phyloP scores from a whole-genome alignment of 148 eudicot species.

The Silene conica region DNA sequence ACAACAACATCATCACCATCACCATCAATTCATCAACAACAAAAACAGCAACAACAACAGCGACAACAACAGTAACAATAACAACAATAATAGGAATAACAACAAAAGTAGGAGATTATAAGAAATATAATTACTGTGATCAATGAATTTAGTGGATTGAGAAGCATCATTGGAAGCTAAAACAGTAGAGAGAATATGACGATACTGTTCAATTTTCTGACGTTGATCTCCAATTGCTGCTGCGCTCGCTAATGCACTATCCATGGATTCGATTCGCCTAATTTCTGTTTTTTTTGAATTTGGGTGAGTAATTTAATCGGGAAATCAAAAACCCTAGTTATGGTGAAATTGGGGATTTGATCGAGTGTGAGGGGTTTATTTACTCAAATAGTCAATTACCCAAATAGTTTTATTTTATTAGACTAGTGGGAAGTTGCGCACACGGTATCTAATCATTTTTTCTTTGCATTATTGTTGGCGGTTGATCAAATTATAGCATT shows the following conservation, averaged over 20 bases:
- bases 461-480: too few species aligned
- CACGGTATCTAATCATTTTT: too few species aligned
- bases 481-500: too few species aligned
- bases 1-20: neutral
- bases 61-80: neutral
- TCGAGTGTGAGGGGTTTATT: neutral
- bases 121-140: slow-evolving; percentile 48
- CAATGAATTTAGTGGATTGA: slow-evolving; percentile 73
- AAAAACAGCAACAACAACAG: neutral
- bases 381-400: neutral
- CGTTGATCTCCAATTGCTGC: slow-evolving; percentile 79
- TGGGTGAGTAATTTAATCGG: neutral
- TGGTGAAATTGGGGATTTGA: neutral
- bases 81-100: neutral
- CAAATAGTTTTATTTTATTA: neutral
- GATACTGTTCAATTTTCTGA: slow-evolving; percentile 93
- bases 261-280: slow-evolving; percentile 43
- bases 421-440: too few species aligned
- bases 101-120: neutral
- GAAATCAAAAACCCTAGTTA: slow-evolving; percentile 22
- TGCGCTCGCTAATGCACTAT: slow-evolving; percentile 67
- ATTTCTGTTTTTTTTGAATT: neutral
- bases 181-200: slow-evolving; percentile 67
- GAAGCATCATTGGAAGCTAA: slow-evolving; percentile 55
- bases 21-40: neutral